These are phyloP conservation scores for Nyctanthes arbortristis DNA, from an alignment of 257 asterid species.

Conservation along the genomic window DNA sequence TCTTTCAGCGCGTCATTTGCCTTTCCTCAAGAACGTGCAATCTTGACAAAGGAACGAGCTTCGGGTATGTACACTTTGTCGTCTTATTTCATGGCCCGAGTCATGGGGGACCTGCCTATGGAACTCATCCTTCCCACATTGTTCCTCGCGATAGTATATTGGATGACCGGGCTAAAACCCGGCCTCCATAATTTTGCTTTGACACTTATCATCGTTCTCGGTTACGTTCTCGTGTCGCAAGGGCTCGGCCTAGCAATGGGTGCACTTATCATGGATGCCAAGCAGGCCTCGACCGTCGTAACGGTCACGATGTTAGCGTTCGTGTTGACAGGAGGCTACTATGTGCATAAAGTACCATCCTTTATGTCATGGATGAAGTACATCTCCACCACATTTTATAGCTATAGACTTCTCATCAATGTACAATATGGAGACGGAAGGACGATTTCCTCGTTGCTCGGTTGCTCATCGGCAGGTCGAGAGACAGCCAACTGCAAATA, in stretches of 20 bases:
- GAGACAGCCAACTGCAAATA: constrained; percentile 33
- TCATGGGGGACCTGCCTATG: constrained; percentile 51
- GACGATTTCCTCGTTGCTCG: constrained; percentile 36
- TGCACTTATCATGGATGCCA: constrained; percentile 55
- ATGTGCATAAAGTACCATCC: constrained; percentile 46
- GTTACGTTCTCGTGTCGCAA: constrained; percentile 52
- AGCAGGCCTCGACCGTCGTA: constrained; percentile 50
- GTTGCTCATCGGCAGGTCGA: constrained; percentile 29
- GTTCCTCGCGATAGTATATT: constrained; percentile 42
- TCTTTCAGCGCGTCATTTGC: constrained; percentile 43
- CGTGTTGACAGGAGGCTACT: constrained; percentile 48
- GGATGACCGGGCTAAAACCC: constrained; percentile 56
- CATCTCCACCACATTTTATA: constrained; percentile 50
- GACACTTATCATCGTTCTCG: constrained; percentile 37
- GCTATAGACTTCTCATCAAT: constrained; percentile 39
- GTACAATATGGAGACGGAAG: constrained; percentile 51
- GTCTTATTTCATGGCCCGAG: constrained; percentile 55
- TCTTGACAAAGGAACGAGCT: constrained; percentile 47
- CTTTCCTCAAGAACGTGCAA: constrained; percentile 52
- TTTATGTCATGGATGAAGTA: constrained; percentile 50
- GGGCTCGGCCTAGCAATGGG: constrained; percentile 56
- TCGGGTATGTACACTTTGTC: constrained; percentile 55
- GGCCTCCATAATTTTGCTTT: constrained; percentile 34
- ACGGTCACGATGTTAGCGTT: constrained; percentile 57
- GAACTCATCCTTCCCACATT: constrained; percentile 54